Evolutionary conservation across 2,329 filamentous ascomycete genomes (phyloP), one percentile per base, ranked within the genome.

Genomic region (Paraconiothyrium sp.): DNA sequence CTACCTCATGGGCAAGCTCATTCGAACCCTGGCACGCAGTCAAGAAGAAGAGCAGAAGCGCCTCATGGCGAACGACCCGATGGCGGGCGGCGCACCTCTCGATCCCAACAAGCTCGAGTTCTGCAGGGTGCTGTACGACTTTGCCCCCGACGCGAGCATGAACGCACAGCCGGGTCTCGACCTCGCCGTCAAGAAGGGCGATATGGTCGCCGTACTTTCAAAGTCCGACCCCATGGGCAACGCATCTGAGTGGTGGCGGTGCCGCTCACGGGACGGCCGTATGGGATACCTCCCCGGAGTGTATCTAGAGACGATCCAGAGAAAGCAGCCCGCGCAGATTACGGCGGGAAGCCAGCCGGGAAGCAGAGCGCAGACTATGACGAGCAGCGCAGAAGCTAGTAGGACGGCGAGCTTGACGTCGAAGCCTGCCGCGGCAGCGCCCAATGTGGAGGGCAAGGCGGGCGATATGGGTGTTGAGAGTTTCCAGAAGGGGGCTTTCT

Each of bases 1-100:
- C 6, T 99, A 97, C 78, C 85, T 99, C 52, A 97, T 99, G 94
- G 90, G 92, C 80, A 99, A 97, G 82, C 88, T 97, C 69, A 98
- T 99, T 77, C 90, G 89, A 74, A 86, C 92, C 1, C 85, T 99
- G 43, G 93, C 94, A 16, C 88, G 90, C 39, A 90, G 89, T 5
- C 92, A 95, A 73, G 93, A 97, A 80, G 92, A 94, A 73, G 92
- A 96, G 73, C 88, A 93, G 78, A 86, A 86, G 60, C 84, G 83
- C 55, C 85, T 87, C 47, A 81, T 88, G 68, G 83, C 82, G 20
- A 84, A 82, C 57, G 78, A 82, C 73, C 73, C 81, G 61, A 73
- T 82, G 78, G 83, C 64, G 72, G 82, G 74, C 74, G 81, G 71
- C 59, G 76, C 80, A 49, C 83, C 88, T 2, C 82, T 97, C 60